Percentiles rank a stretch among this genome's conserved stretches.
These are phyloP conservation scores for Tremella yokohamensis DNA, from an alignment of 768 basidiomycete genomes.

Conservation along the genomic window DNA sequence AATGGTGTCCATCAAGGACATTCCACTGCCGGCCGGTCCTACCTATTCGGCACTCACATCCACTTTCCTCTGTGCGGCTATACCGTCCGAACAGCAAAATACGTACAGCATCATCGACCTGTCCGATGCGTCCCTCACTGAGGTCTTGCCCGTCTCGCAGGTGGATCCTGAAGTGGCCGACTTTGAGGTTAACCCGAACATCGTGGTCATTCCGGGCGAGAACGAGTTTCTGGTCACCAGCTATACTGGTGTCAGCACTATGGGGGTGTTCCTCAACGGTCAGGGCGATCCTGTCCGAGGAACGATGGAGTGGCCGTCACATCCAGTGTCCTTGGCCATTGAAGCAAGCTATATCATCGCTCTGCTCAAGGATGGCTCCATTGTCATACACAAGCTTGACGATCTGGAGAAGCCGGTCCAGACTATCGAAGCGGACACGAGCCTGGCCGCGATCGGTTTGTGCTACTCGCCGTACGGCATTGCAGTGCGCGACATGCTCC, in stretches of 20 bases:
- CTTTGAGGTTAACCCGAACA: constrained; percentile 53
- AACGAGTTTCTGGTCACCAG: constrained; percentile 82
- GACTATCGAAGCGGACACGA: constrained; percentile 58
- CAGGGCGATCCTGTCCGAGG: constrained; percentile 85
- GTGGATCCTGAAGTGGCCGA: constrained; percentile 52
- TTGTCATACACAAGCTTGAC: constrained; percentile 73
- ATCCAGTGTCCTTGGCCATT: constrained; percentile 71
- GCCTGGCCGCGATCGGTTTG: constrained; percentile 32
- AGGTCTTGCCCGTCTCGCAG: constrained; percentile 76
- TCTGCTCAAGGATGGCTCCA: constrained; percentile 70
- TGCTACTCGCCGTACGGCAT: constrained; percentile 48
- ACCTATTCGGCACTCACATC: constrained; percentile 35
- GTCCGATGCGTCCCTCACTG: constrained; percentile 64
- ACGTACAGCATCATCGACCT: constrained; percentile 76
- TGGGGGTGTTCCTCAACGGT: constrained; percentile 81
- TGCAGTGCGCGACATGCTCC: constrained; percentile 28
- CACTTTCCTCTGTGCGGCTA: constrained; percentile 42
- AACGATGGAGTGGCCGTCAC: constrained; percentile 76
- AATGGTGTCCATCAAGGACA: constrained; percentile 43
- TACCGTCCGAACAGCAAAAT: constrained; percentile 20
- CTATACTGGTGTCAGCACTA: constrained; percentile 72
- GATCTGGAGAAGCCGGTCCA: constrained; percentile 62
- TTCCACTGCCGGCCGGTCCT: constrained; percentile 47
- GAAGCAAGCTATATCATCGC: constrained; percentile 79
- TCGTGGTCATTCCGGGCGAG: constrained; percentile 65